Conservation (phyloP, 179 eudicot genomes). For the Silene noctiflora region DNA sequence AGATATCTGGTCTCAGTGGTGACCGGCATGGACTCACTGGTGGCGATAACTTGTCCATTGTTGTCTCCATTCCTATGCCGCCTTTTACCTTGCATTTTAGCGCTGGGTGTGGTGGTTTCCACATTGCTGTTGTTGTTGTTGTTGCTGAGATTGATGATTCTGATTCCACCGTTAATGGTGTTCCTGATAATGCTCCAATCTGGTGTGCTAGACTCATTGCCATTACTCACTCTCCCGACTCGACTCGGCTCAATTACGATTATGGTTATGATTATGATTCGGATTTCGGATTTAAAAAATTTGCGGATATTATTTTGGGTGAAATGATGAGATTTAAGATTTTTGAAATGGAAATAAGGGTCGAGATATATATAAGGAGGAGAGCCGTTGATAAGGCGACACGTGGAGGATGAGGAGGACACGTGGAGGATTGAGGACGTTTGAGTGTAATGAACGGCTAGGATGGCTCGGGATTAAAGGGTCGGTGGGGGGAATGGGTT, state of each 20-base stretch:
- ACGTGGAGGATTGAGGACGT: background rate
- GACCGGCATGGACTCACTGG: constrained; percentile 41
- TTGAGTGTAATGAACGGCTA: background rate
- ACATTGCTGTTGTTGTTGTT: constrained; percentile 46
- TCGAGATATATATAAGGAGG: background rate
- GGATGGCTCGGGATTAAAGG: constrained; percentile 7
- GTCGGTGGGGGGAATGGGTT: constrained; percentile 15
- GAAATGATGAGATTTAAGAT: background rate
- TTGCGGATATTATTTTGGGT: background rate
- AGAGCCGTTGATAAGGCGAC: constrained; percentile 13
- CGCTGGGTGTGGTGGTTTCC: constrained; percentile 39
- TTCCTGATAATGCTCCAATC: constrained; percentile 58
- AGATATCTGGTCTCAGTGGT: constrained; percentile 37
- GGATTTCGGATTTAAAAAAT: too few species aligned
- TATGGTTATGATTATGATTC: too few species aligned
- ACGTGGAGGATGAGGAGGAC: constrained; percentile 5
- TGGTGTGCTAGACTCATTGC: constrained; percentile 62
- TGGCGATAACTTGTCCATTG: constrained; percentile 25
- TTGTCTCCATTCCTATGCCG: background rate
- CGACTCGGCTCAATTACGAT: too few species aligned
- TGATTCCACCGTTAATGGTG: constrained; percentile 32
- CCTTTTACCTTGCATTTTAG: constrained; percentile 24
- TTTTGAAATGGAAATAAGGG: background rate
- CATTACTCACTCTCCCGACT: constrained; percentile 25
- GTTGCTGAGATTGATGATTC: constrained; percentile 21